A percentile compares a stretch with the other conserved stretches of the same genome.
These are phyloP conservation scores for Neonectria faginata DNA, from an alignment of 2,329 filamentous ascomycete genomes.

Conservation along the genomic window DNA sequence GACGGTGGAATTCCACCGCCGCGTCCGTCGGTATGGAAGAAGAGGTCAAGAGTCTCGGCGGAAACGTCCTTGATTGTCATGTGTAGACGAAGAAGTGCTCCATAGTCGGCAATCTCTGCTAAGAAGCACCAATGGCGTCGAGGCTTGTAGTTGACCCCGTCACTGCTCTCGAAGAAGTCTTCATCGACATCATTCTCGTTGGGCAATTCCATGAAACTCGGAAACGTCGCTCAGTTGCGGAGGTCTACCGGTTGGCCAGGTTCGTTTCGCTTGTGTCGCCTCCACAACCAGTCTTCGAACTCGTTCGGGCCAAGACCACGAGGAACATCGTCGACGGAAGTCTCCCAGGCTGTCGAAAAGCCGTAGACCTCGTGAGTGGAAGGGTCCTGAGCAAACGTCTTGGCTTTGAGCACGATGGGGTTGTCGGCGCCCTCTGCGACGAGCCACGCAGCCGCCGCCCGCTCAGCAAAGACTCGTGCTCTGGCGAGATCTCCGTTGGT, in stretches of 20 bases:
- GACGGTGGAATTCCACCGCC: slow-evolving; percentile 7
- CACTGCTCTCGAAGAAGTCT: slow-evolving; percentile 3
- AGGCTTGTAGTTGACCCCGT: background rate
- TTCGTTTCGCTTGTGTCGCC: background rate
- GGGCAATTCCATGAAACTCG: slow-evolving; percentile 11
- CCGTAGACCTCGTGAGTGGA: background rate
- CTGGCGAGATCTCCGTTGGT: slow-evolving; percentile 19
- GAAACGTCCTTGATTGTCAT: slow-evolving; percentile 26
- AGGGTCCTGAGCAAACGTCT: background rate
- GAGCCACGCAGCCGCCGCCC: background rate
- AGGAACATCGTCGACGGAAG: background rate
- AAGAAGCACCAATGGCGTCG: slow-evolving; percentile 33
- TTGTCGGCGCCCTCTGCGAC: background rate
- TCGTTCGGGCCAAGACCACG: background rate
- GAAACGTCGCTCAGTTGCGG: slow-evolving; percentile 19
- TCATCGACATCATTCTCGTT: background rate
- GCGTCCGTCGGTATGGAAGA: slow-evolving; percentile 12
- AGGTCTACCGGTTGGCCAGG: slow-evolving; percentile 2
- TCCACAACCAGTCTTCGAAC: slow-evolving; percentile 27
- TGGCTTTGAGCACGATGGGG: background rate
- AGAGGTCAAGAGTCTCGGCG: slow-evolving; percentile 7
- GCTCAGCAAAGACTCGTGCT: slow-evolving; percentile 21
- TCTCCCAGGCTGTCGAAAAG: background rate
- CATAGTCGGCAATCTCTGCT: slow-evolving; percentile 25
- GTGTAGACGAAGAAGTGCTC: background rate